Evolutionary conservation across 2,329 filamentous ascomycete species (phyloP), one percentile per base, ranked within the genome.

Genomic region (Trematosphaeria pertusa): DNA sequence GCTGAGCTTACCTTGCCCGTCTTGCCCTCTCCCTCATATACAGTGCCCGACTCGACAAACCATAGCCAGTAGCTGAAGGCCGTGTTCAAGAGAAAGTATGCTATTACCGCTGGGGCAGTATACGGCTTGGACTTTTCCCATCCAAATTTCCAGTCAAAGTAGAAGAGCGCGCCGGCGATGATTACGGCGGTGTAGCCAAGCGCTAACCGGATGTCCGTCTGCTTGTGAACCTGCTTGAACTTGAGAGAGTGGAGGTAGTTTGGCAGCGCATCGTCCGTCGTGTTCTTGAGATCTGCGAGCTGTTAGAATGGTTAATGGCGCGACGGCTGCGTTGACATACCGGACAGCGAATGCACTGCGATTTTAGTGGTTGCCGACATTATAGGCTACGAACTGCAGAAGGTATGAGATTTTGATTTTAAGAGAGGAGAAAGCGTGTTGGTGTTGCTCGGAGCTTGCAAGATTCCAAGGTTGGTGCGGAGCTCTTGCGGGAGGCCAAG

Each of bases 161-260:
- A 85, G 79, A 97, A 97, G 62, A 90, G 91, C 51, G 85, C 87
- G 17, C 81, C 92, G 14, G 91, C 87, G 52, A 97, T 85, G 48
- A 81, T 71, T 63, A 97, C 91, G 50, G 91, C 89, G 15, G 80
- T 74, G 75, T 95, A 97, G 54, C 94, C 94, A 7, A 99, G 80
- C 0, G 79, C 81, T 35, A 99, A 85, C 43, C 91, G 89, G 37
- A 95, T 83, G 66, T 97, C 92, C 62, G 86, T 85, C 37, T 94
- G 85, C 47, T 75, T 81, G 76, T 97, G 87, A 55, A 88, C 86
- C 74, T 96, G 91, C 54, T 78, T 82, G 79, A 97, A 97, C 58
- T 81, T 86, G 70, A 97, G 85, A 22, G 86, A 89, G 74, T 90
- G 93, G 54, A 99, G 86, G 78, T 97, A 97, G 75, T 94, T 91